Evolutionary conservation across 306 rosid genomes (phyloP).

Genomic region (Carpinus viminea): DNA sequence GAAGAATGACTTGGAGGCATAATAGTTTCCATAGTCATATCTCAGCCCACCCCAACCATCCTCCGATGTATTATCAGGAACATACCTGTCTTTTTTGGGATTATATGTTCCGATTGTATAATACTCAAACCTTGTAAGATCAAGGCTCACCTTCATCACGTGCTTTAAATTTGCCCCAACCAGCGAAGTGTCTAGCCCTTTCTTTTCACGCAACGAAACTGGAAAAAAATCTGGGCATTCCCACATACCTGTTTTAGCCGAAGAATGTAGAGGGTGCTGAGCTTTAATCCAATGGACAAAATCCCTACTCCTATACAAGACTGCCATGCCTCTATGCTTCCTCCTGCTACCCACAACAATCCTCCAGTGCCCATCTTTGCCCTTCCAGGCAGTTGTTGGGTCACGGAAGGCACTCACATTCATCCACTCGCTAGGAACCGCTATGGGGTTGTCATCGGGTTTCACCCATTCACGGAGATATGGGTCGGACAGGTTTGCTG

Average conservation of each 20-base stretch:
- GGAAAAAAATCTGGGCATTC: constrained; percentile 90
- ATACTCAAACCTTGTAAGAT: constrained; percentile 74
- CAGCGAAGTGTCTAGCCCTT: constrained; percentile 56
- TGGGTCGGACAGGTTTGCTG: constrained; percentile 59
- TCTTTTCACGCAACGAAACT: constrained; percentile 35
- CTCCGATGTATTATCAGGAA: constrained; percentile 58
- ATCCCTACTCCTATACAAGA: constrained; percentile 60
- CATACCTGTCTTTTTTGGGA: constrained; percentile 37
- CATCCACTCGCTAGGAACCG: constrained; percentile 15
- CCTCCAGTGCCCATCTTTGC: constrained; percentile 61
- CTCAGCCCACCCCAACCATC: constrained; percentile 81
- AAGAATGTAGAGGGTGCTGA: constrained; percentile 70
- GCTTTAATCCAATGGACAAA: constrained; percentile 59
- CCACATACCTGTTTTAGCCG: constrained; percentile 67
- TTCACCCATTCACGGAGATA: constrained; percentile 63
- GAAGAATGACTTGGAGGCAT: constrained; percentile 82
- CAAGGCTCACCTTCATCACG: constrained; percentile 74
- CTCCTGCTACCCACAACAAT: constrained; percentile 59
- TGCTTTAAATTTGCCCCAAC: constrained; percentile 43
- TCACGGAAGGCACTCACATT: constrained; percentile 67
- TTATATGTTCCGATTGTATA: constrained; percentile 65
- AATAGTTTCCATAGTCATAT: constrained; percentile 85
- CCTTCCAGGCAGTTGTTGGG: constrained; percentile 75
- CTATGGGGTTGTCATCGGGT: constrained; percentile 61
- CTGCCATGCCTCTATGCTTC: constrained; percentile 52